Percentiles rank a stretch among this genome's conserved stretches.
These are phyloP conservation scores for Fusarium sp. DNA, from an alignment of 2,329 filamentous ascomycete genomes.

Conservation along the genomic window DNA sequence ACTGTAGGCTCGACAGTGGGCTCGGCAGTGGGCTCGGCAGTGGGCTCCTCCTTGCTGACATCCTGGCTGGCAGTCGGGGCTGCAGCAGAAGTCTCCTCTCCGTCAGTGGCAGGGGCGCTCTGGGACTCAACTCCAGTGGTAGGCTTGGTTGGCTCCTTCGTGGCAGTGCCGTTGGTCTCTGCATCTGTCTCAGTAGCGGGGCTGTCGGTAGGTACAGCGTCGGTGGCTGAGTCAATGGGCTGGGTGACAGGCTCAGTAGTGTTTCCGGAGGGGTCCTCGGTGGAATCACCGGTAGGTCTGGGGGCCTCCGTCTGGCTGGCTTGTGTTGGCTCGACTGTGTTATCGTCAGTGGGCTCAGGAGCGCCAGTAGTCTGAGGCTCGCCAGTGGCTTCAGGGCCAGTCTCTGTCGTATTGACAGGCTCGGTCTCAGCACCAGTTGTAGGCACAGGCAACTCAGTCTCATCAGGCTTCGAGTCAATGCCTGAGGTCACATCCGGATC, in stretches of 20 bases:
- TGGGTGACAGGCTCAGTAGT: slow-evolving; percentile 33
- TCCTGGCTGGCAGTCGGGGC: background rate
- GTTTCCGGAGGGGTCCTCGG: slow-evolving; percentile 14
- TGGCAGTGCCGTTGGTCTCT: slow-evolving; percentile 37
- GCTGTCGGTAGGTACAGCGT: slow-evolving; percentile 1
- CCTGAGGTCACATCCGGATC: slow-evolving; percentile 25
- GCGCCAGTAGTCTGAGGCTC: slow-evolving; percentile 33
- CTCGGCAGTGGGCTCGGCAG: slow-evolving; percentile 6
- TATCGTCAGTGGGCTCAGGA: slow-evolving; percentile 4
- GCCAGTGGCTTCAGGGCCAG: slow-evolving; percentile 10
- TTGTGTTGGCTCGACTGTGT: slow-evolving; percentile 14
- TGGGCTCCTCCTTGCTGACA: slow-evolving; percentile 12
- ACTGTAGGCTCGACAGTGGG: slow-evolving; percentile 8
- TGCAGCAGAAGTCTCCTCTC: background rate
- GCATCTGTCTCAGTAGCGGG: slow-evolving; percentile 32
- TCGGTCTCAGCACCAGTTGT: slow-evolving; percentile 21
- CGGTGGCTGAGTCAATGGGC: slow-evolving; percentile 21
- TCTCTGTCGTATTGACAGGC: slow-evolving; percentile 25
- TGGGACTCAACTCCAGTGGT: slow-evolving; percentile 19
- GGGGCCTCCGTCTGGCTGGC: slow-evolving; percentile 16
- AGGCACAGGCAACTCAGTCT: slow-evolving; percentile 20
- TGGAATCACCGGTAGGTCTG: slow-evolving; percentile 21
- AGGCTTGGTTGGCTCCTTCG: slow-evolving; percentile 27
- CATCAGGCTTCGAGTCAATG: slow-evolving; percentile 14
- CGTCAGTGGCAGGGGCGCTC: slow-evolving; percentile 11